Base-by-base conservation (phyloP, 2,329 filamentous ascomycete species). In the Elsinoe batatas region DNA sequence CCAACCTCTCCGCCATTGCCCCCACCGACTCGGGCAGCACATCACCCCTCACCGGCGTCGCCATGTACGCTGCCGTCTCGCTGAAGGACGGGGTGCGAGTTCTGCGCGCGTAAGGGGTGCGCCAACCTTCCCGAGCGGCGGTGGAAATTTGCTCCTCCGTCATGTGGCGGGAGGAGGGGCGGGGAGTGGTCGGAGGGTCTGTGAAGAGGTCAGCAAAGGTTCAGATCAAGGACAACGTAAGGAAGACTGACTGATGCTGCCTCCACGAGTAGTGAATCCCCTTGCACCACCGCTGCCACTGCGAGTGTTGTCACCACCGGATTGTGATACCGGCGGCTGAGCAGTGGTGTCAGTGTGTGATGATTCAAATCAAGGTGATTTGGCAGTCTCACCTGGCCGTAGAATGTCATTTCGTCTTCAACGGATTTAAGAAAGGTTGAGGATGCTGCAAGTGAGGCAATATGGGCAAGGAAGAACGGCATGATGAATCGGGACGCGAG, bases 1-100 rank as follows among this genome's bases (percentile, higher is more conserved):
- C 26, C 46, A 50, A 33, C 32, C 32, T 50, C 46, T 50, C 46
- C 46, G 22, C 26, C 30, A 35, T n/a, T 30, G 46, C 46, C 46
- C 13, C 46, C 13, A 18, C 26, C 22, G 46, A 13, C 26, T 36
- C 32, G 32, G 46, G 46, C 46, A 50, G 35, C n/a, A 15, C 32
- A 12, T 35, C 26, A 8, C 46, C 26, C 15, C 26, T 32, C 8
- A 50, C 13, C 26, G 38, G 38, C 38, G 38, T 36, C n/a, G 46
- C 22, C 20, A 18, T 36, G 46, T 32, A 33, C 15, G 46, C 15
- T n/a, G n/a, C 38, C 32, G 15, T 50, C 35, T 50, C 46, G 26
- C 32, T 36, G 46, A 30, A 32, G 10, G 42, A 46, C 17, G 42
- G 42, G 15, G 42, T 26, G 20, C 42, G 42, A 13, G 20, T 10